Evolutionary conservation across 306 rosid species (phyloP), one percentile per base, ranked within the genome.

Genomic region (Sicyos baderoa): DNA sequence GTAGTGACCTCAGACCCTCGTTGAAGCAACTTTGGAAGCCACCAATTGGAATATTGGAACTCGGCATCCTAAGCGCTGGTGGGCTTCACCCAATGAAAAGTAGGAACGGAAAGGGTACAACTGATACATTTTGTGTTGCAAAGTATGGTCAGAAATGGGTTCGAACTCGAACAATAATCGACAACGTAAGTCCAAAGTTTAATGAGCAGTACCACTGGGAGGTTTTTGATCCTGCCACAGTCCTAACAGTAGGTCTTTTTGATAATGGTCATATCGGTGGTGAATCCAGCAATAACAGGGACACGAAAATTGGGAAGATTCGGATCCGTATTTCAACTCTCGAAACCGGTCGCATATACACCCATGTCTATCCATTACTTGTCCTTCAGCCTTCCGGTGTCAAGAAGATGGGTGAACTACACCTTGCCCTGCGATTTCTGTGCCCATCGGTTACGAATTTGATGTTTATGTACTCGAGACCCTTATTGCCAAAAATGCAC

Each of bases 201-300:
- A 80, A 93, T 25, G 98, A 93, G 89, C 98, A 93, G 65, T 89
- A 93, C 86, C 85, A 91, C 22, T 93, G 98, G 98, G 98, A 93
- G 78, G 98, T 93, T 29, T 42, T 50, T 78, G 98, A 93, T 76
- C 88, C 88, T 14, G 84, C 97, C 5, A 93, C 98, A 6, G 96
- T 93, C 75, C 93, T 93, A 54, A 93, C 96, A 1, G 70, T 93
- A 12, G 97, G 98, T 6, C 87, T 93, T 73, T 89, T 93, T 47
- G 94, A 93, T 21, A 85, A 88, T 74, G 84, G 76, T 19, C 95
- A 83, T 23, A 62, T 87, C 22, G 79, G 76, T 27, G 79, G 76
- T 74, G 53, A 79, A 49, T 72, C 95, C 53, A 79, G 72, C 71
- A 96, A 83, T n/a, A 42, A 52, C 65, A 83, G 72, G 44, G 98